Evolutionary conservation across 2,329 filamentous ascomycete genomes (phyloP), one percentile per base, ranked within the genome.

Genomic region (Penicillium sp.): DNA sequence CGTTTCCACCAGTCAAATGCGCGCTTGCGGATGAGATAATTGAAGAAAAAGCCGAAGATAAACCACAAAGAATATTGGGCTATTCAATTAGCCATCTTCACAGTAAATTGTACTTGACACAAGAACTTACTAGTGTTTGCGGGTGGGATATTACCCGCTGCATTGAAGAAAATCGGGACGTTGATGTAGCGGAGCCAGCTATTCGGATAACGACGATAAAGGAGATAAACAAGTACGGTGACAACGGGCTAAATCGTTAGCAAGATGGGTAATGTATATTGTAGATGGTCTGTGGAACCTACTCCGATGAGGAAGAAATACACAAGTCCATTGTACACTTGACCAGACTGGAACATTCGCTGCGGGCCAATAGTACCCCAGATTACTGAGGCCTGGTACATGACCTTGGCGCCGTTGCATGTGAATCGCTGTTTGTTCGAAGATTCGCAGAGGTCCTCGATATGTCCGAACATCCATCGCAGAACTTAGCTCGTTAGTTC

Each of bases 301-400:
- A 67, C 64, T 16, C 69, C 68, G 10, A 72, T 67, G 4, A 70
- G 45, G 44, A 71, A 71, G 47, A 72, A 71, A 45, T 70, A 71
- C 42, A 71, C 63, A 10, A 67, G 62, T 3, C 58, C 60, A 29
- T 67, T 65, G 52, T 72, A 72, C 29, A 42, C 37, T 24, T 40
- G 37, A 4, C 37, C 37, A n/a, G 37, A 24, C n/a, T 40, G 37
- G 11, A 40, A 40, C 37, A 40, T 40, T 40, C 37, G 37, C 37
- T 40, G 67, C 1, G 69, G 69, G 3, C 69, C 69, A 49, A 71
- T 69, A 3, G 66, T 69, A 4, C 69, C 69, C 69, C 69, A 71
- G 37, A 71, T 70, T 3, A 71, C 37, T 14, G 67, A 69, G 4
- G 69, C 67, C 26, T 70, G 71, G 51, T 71, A 71, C 31, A 70